Evolutionary conservation across 2,329 filamentous ascomycete species (phyloP).

Genomic region (Aspergillus udagawae): DNA sequence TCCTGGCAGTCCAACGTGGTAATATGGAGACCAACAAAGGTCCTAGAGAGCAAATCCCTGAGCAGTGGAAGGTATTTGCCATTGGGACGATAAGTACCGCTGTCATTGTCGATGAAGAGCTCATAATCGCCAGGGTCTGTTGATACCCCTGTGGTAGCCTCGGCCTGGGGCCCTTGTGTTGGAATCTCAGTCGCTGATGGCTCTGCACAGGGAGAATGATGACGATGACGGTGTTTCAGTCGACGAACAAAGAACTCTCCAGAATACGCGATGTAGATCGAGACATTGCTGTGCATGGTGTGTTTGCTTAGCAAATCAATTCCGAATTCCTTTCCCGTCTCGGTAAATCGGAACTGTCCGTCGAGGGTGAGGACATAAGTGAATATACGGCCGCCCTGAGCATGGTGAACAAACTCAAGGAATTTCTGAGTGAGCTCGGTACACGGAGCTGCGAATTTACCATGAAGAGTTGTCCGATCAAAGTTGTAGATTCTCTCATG

Average conservation of each 20-base stretch:
- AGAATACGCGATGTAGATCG: conserved; percentile 83
- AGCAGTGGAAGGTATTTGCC: conserved; percentile 69
- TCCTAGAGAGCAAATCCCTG: conserved; percentile 63
- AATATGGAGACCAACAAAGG: conserved; percentile 74
- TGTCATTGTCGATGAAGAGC: conserved; percentile 91
- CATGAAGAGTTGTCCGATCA: conserved; percentile 69
- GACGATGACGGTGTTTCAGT: conserved; percentile 48
- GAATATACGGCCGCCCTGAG: conserved; percentile 79
- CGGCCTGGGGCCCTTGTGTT: conserved; percentile 30
- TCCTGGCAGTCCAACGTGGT: conserved; percentile 67
- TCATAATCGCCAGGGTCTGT: conserved; percentile 65
- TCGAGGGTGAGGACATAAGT: conserved; percentile 91
- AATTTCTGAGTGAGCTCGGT: conserved; percentile 73
- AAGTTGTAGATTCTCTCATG: conserved; percentile 88
- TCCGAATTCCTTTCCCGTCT: conserved; percentile 92
- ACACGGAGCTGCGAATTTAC: conserved; percentile 62
- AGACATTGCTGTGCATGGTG: conserved; percentile 93
- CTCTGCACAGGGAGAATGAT: conserved; percentile 24
- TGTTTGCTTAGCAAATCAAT: conserved; percentile 93
- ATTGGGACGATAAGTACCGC: conserved; percentile 87
- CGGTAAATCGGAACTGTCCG: conserved; percentile 82
- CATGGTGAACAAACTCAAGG: conserved; percentile 79
- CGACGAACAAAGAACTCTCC: conserved; percentile 89
- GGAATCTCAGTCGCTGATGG: conserved; percentile 33
- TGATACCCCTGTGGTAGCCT: conserved; percentile 42